Percentiles rank a stretch among this genome's conserved stretches.
These are phyloP conservation scores for Ensete ventricosum DNA, from an alignment of 176 grass and related monocot genomes.

Conservation along the genomic window DNA sequence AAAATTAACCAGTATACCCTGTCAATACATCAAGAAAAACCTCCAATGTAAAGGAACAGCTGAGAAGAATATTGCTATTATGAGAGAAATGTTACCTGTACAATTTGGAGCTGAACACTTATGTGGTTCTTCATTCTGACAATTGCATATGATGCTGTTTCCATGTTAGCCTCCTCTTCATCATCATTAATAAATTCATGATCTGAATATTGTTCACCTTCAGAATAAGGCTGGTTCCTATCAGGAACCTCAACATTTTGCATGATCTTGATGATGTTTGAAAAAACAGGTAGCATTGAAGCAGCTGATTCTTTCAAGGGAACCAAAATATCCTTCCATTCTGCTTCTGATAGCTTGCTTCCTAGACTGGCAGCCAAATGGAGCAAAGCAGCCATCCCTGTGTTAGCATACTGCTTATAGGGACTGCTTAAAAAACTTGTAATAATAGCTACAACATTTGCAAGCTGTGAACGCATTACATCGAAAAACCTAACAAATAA, in stretches of 20 bases:
- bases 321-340: conserved; percentile 66
- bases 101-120: conserved; percentile 20
- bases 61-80: background rate
- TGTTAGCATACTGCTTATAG: conserved; percentile 64
- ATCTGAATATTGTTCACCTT: conserved; percentile 77
- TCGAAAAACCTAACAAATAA: conserved; percentile 73
- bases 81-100: conserved; percentile 8
- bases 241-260: conserved; percentile 83
- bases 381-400: conserved; percentile 58
- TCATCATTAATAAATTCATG: conserved; percentile 65
- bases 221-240: conserved; percentile 57
- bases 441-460: conserved; percentile 55
- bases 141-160: conserved; percentile 24
- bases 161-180: conserved; percentile 70
- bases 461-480: conserved; percentile 54
- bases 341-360: conserved; percentile 45
- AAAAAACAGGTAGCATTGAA: conserved; percentile 39
- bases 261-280: conserved; percentile 78
- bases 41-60: background rate
- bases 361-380: conserved; percentile 66
- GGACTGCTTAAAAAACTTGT: conserved; percentile 65
- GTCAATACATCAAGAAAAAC: no score
- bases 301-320: conserved; percentile 67
- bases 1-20: background rate
- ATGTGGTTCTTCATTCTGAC: conserved; percentile 25